Base-by-base conservation (phyloP, 192 early-diverging fungal species). In the Entomortierella chlamydospora region DNA sequence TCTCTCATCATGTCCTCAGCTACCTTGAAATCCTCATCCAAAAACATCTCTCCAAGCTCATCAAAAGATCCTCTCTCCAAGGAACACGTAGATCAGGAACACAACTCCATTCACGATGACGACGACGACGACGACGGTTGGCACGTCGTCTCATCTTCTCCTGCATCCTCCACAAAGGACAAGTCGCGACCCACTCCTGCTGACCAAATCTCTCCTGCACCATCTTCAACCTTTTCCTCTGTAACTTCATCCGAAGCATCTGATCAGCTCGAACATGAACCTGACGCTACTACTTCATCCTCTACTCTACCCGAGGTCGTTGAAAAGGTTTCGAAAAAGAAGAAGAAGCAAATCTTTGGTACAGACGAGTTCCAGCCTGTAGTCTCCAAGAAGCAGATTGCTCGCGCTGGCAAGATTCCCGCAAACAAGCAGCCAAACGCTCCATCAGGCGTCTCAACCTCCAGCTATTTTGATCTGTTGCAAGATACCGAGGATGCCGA, bases 331-430 rank as follows among this genome's bases (percentile, higher is more conserved):
- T 52, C 66, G 31, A 79, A 79, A 55, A 65, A 69, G 63, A 79
- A 79, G 52, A 79, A 70, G 59, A 79, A 79, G 54, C 73, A 77
- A 63, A 79, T 79, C 58, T 79, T 79, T 70, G 76, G 76, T 29
- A 79, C 76, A 1, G 76, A 79, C 52, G 76, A 79, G 63, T 79
- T 79, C 58, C 76, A 79, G 29, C 76, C 76, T 50, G 76, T 79
- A 15, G 68, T 79, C 51, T 79, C 76, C 47, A 79, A 66, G 62
- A 79, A 79, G 63, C 76, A 79, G 23, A 68, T 70, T 39, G 76
- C 68, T 43, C 76, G 68, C 42, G 51, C 63, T 41, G 64, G 62
- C 67, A 78, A 70, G 56, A 23, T 64, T 30, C 33, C 64, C 1
- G 62, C 56, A 10, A 41, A 9, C 49, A 61, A 65, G 29, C 51